A percentile compares a stretch with the other conserved stretches of the same genome.
Conservation (phyloP, 805 yeast genomes). For the Candida oleophila region DNA sequence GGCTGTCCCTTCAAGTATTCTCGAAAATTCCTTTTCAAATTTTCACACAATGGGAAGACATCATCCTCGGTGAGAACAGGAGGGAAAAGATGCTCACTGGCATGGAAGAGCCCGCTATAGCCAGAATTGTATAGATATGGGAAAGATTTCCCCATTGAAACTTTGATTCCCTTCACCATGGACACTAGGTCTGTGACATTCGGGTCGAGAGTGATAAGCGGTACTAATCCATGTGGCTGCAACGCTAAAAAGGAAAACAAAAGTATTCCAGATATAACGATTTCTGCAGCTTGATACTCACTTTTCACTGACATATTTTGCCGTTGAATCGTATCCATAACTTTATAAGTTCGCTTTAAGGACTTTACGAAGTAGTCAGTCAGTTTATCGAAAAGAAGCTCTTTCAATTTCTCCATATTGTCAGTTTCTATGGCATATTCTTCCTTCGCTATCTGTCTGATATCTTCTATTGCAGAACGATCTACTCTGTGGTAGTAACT, state of each 20-base stretch:
- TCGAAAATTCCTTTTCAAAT: conserved; percentile 5
- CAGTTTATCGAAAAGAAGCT: neutral
- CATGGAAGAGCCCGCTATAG: neutral
- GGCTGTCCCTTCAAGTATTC: neutral
- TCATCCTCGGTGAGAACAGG: neutral
- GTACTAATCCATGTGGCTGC: conserved; percentile 29
- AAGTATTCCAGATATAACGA: conserved; percentile 18
- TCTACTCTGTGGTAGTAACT: neutral
- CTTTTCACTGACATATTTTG: neutral
- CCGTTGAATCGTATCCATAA: neutral
- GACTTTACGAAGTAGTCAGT: conserved; percentile 3
- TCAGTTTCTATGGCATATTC: neutral
- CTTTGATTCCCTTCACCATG: conserved; percentile 16
- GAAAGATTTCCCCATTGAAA: conserved; percentile 4
- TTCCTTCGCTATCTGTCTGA: neutral
- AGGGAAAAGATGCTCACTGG: neutral
- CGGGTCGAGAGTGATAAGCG: conserved; percentile 24
- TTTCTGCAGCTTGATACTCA: conserved; percentile 11
- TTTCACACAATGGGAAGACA: conserved; percentile 8
- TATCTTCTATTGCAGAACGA: neutral
- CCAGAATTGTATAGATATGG: neutral
- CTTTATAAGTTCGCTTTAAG: neutral
- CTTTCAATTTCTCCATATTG: conserved; percentile 1
- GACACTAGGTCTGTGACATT: conserved; percentile 20
- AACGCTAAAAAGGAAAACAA: conserved; percentile 29